A percentile compares a stretch with the other conserved stretches of the same genome.
Evolutionary conservation across 805 yeast genomes (phyloP).

Genomic region (Scheffersomyces stipitis): DNA sequence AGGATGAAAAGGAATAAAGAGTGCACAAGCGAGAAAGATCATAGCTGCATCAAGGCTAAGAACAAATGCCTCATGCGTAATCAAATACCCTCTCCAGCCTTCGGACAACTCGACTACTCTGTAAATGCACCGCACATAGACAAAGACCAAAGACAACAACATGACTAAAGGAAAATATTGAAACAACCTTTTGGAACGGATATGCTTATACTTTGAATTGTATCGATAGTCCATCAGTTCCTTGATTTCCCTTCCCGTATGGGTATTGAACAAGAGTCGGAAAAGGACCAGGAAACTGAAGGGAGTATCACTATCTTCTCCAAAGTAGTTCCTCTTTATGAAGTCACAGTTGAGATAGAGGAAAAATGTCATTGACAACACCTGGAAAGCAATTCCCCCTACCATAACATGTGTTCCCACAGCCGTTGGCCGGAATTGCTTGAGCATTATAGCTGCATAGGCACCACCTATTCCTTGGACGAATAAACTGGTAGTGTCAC

Average conservation of each 20-base stretch:
- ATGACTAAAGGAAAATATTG: constrained; percentile 45
- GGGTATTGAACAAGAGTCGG: constrained; percentile 21
- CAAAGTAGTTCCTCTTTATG: constrained; percentile 37
- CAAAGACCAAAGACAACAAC: constrained; percentile 48
- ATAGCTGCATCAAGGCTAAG: constrained; percentile 30
- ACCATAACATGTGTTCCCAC: constrained; percentile 70
- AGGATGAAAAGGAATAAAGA: constrained; percentile 53
- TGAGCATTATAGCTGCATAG: constrained; percentile 45
- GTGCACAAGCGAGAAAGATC: constrained; percentile 21
- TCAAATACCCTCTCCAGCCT: constrained; percentile 71
- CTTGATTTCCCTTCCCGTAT: constrained; percentile 15
- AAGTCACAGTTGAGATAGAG: constrained; percentile 50
- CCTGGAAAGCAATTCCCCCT: constrained; percentile 79
- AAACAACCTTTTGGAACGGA: constrained; percentile 39
- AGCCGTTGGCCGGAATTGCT: constrained; percentile 22
- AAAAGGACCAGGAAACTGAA: constrained; percentile 21
- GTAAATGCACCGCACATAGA: constrained; percentile 69
- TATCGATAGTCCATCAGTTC: constrained; percentile 26
- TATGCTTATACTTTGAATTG: constrained; percentile 29
- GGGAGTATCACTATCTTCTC: constrained; percentile 22
- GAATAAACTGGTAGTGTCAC: constrained; percentile 63
- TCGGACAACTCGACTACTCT: constrained; percentile 70
- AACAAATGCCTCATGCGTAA: constrained; percentile 47
- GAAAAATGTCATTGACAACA: constrained; percentile 64
- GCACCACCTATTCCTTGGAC: constrained; percentile 82